Evolutionary conservation across 192 early-diverging fungal genomes (phyloP), one percentile per base, ranked within the genome.

Genomic region (Ramicandelaber brevisporus): DNA sequence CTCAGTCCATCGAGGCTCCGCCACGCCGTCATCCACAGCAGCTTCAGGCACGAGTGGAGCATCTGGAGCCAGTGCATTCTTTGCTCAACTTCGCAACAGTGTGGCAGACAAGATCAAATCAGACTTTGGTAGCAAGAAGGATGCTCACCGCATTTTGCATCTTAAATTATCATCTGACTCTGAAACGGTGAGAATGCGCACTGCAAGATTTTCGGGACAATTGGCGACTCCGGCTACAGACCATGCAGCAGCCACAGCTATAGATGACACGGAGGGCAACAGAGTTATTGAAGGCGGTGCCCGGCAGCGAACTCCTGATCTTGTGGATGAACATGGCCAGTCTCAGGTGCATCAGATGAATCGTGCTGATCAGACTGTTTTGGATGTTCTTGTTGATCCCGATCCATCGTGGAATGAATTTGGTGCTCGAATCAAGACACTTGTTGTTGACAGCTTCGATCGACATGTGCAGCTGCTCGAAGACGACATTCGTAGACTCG

Each of bases 101-200:
- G 73, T 88, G 1, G 64, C 65, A 32, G 90, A 96, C 42, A 69
- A 67, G 32, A 68, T 96, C 28, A 78, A 76, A 29, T 58, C 78
- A 6, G 90, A 96, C 34, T 83, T 90, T 27, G 66, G 65, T 35
- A 53, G 44, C 4, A 46, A 43, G 16, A 44, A 37, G 12, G 47
- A 50, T 20, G 15, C 35, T 0, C 36, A 42, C 19, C 51, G 30
- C 6, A 44, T 59, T 6, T 36, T 51, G 5, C 14, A 36, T 11
- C 39, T 59, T 29, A 28, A 30, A n/a, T n/a, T n/a, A n/a, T n/a
- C n/a, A n/a, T n/a, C n/a, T n/a, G n/a, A n/a, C n/a, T n/a, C n/a
- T n/a, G n/a, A n/a, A n/a, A n/a, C n/a, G n/a, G n/a, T n/a, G n/a
- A n/a, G n/a, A n/a, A n/a, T n/a, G n/a, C n/a, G n/a, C n/a, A n/a